Percentiles rank a stretch among this genome's conserved stretches.
These are phyloP conservation scores for Hemisphaericaspora xylanilytica DNA, from an alignment of 1,139 yeast species.

Conservation along the genomic window DNA sequence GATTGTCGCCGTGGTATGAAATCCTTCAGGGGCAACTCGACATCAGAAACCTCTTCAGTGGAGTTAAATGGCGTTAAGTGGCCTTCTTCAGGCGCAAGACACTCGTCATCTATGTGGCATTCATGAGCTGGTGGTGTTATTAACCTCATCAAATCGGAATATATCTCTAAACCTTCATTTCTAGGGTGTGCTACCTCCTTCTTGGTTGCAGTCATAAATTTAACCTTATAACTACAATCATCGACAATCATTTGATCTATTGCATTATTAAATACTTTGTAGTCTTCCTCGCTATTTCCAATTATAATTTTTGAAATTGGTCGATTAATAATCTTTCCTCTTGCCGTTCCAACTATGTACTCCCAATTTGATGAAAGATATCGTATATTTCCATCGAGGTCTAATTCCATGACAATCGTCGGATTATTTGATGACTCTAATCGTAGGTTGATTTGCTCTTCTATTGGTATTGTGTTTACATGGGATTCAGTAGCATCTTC, in stretches of 20 bases:
- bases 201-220: slow-evolving; percentile 61
- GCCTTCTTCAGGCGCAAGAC: slow-evolving; percentile 11
- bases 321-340: slow-evolving; percentile 50
- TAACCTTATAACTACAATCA: slow-evolving; percentile 74
- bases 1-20: slow-evolving; percentile 6
- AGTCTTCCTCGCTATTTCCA: slow-evolving; percentile 63
- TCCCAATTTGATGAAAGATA: slow-evolving; percentile 80
- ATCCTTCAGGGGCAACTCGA: slow-evolving; percentile 9
- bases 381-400: slow-evolving; percentile 72
- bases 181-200: background rate
- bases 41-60: slow-evolving; percentile 7
- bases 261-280: slow-evolving; percentile 67
- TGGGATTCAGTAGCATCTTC: background rate
- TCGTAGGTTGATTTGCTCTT: slow-evolving; percentile 46
- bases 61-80: slow-evolving; percentile 32
- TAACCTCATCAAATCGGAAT: slow-evolving; percentile 4
- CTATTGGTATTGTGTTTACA: slow-evolving; percentile 17
- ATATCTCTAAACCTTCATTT: slow-evolving; percentile 2
- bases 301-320: slow-evolving; percentile 66
- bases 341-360: slow-evolving; percentile 63
- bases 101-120: slow-evolving; percentile 1
- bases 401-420: slow-evolving; percentile 83
- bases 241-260: slow-evolving; percentile 68
- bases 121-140: slow-evolving; percentile 1
- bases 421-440: slow-evolving; percentile 68